These are phyloP conservation scores for Plasmodium knowlesi DNA, from an alignment of 169 alveolate genomes.

Conservation along the genomic window DNA sequence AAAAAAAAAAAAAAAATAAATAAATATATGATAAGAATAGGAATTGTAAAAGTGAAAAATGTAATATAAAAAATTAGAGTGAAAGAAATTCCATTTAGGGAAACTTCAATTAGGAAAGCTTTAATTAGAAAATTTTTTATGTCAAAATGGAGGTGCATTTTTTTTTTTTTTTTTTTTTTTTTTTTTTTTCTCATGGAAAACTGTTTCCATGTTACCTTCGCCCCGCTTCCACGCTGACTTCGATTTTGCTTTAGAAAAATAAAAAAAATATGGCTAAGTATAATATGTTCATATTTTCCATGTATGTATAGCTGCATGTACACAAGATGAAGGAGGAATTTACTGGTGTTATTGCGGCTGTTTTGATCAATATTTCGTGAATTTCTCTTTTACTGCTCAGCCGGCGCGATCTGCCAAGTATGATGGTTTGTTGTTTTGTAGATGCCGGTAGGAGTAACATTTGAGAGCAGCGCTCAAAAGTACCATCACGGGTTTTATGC, in stretches of 20 bases:
- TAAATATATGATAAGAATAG: too few species aligned
- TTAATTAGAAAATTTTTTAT: not conserved
- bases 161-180: too few species aligned
- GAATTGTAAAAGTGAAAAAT: not conserved
- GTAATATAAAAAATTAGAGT: not conserved
- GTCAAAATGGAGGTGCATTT: not conserved
- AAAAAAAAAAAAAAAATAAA: too few species aligned
- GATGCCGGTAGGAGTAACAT: not conserved
- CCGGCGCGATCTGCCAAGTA: not conserved
- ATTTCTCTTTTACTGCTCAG: not conserved
- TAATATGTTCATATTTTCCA: not conserved
- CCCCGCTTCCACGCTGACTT: not conserved
- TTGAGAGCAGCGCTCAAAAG: not conserved
- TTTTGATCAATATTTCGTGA: not conserved
- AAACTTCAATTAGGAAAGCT: not conserved
- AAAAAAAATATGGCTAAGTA: not conserved
- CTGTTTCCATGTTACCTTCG: not conserved
- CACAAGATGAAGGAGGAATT: not conserved
- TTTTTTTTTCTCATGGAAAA: not conserved
- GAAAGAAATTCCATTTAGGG: not conserved
- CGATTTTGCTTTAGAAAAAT: not conserved
- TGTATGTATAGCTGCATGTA: not conserved
- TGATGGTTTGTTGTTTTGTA: not conserved
- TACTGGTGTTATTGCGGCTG: not conserved
- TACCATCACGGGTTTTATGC: not conserved